Conservation (phyloP, 73 alveolate genomes). For the Tetrahymena elliotti region DNA sequence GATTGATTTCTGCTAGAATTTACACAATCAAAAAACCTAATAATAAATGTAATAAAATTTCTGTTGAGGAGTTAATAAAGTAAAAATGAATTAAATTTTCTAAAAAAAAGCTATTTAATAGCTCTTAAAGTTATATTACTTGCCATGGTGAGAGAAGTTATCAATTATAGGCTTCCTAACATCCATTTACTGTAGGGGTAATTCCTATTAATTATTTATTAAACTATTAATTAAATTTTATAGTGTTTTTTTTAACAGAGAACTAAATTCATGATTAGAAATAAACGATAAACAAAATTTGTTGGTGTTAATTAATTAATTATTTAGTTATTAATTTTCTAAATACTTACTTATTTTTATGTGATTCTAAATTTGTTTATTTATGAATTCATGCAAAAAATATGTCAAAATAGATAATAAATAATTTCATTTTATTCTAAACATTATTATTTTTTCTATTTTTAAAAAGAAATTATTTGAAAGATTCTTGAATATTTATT, state of each 20-base stretch:
- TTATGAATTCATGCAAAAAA: neutral
- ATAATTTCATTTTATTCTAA: no score
- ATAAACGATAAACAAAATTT: neutral
- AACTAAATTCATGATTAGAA: neutral
- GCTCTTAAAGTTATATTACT: neutral
- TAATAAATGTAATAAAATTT: neutral
- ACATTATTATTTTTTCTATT: no score
- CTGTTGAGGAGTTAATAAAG: neutral
- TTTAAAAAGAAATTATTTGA: no score
- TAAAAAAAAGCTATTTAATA: no score
- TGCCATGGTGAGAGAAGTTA: neutral
- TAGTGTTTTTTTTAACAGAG: neutral
- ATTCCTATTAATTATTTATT: neutral
- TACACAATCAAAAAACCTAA: neutral
- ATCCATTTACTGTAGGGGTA: neutral
- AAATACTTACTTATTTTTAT: neutral
- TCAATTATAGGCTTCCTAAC: neutral
- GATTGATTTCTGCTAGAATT: neutral
- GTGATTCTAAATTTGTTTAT: neutral
- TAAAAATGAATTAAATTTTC: no score
- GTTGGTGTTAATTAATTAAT: neutral
- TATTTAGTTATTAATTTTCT: neutral
- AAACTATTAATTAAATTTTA: neutral
- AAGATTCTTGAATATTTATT: no score
- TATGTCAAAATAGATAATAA: no score